These are phyloP conservation scores for Arabis hirsuta DNA, from an alignment of 345 rosid genomes.

Conservation along the genomic window DNA sequence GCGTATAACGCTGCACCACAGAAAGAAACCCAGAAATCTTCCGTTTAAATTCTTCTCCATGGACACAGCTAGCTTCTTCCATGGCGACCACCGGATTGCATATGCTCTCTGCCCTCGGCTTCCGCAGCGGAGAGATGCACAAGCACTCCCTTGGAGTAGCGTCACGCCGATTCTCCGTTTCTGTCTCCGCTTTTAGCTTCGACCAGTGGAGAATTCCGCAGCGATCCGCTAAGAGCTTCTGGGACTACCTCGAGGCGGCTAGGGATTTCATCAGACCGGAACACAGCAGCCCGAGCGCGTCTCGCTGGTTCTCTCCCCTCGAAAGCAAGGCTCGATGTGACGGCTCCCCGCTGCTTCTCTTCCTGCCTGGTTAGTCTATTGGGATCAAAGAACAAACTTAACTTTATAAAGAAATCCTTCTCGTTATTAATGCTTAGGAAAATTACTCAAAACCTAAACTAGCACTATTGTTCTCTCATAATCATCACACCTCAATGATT, in stretches of 20 bases:
- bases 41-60: conserved; percentile 19
- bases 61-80: conserved; percentile 20
- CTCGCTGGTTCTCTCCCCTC: conserved; percentile 79
- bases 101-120: conserved; percentile 27
- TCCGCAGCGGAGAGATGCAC: conserved; percentile 18
- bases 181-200: conserved; percentile 23
- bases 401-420: too few species aligned
- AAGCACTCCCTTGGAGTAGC: conserved; percentile 2
- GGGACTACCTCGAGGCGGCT: conserved; percentile 57
- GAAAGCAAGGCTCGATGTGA: conserved; percentile 53
- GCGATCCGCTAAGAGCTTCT: conserved; percentile 41
- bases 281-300: conserved; percentile 61
- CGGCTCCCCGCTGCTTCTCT: conserved; percentile 72
- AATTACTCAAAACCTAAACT: too few species aligned
- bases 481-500: too few species aligned
- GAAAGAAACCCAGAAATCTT: not conserved
- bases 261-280: conserved; percentile 51
- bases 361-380: conserved; percentile 67
- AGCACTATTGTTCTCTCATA: too few species aligned
- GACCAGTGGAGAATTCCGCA: conserved; percentile 16
- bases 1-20: conserved; percentile 13
- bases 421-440: too few species aligned
- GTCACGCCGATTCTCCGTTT: conserved; percentile 25
- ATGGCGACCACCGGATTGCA: conserved; percentile 35
- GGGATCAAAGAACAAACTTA: too few species aligned